These are phyloP conservation scores for Lachnellula arida DNA, from an alignment of 2,329 filamentous ascomycete genomes.

Conservation along the genomic window DNA sequence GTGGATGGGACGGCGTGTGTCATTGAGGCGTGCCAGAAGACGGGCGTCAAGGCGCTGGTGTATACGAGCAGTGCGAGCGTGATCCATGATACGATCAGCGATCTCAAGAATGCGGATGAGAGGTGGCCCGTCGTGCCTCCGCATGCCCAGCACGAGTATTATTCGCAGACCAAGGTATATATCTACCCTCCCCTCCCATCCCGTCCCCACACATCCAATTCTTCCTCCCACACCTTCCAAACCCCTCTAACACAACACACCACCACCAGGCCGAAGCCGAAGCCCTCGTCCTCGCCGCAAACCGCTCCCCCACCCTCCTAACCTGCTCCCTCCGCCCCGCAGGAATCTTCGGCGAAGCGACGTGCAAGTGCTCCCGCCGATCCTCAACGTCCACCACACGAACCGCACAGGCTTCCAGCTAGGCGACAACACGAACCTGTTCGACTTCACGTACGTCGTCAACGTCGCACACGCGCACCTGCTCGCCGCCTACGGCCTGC, in stretches of 20 bases:
- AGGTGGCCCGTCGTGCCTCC: constrained; percentile 71
- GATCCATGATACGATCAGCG: constrained; percentile 72
- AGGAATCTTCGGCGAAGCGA: constrained; percentile 89
- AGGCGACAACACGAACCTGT: constrained; percentile 66
- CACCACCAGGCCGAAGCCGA: constrained; percentile 75
- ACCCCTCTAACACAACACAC: neutral
- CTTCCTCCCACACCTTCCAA: neutral
- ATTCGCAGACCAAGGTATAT: constrained; percentile 78
- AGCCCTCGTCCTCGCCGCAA: constrained; percentile 71
- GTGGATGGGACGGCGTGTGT: constrained; percentile 79
- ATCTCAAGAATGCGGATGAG: constrained; percentile 84
- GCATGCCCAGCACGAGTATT: constrained; percentile 69
- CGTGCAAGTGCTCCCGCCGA: constrained; percentile 65
- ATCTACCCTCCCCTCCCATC: neutral
- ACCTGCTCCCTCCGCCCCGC: constrained; percentile 82
- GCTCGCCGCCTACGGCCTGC: constrained; percentile 59
- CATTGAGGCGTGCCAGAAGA: constrained; percentile 65
- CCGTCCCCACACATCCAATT: neutral
- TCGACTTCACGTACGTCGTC: constrained; percentile 65
- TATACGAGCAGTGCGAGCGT: constrained; percentile 90
- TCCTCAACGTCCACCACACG: constrained; percentile 66
- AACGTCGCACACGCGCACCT: constrained; percentile 77
- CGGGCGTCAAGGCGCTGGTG: constrained; percentile 74
- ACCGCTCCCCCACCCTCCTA: constrained; percentile 58
- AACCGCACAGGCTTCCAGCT: constrained; percentile 74